Evolutionary conservation across 2,329 filamentous ascomycete species (phyloP), one percentile per base, ranked within the genome.

Genomic region (Cercospora sp.): DNA sequence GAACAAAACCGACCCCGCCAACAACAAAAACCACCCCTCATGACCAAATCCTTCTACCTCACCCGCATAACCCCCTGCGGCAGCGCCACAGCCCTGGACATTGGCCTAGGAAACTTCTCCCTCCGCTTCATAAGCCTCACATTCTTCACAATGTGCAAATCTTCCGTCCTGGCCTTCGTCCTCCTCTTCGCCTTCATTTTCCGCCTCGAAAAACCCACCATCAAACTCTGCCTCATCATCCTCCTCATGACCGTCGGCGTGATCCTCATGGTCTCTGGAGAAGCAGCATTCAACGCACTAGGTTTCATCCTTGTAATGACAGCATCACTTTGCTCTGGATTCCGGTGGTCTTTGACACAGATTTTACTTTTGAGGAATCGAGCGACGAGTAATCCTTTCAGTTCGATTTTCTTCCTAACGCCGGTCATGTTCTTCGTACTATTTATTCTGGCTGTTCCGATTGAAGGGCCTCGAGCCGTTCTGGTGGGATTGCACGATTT

Each of bases 131-230:
- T 99, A 75, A 94, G 92, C 51, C 87, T 99, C 73, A 97, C 94
- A 9, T 99, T 99, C 79, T 97, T 97, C 81, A 99, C 95, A 68
- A 98, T 99, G 95, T 98, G 95, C 82, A 99, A 99, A 86, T 98
- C 94, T 5, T 97, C 94, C 9, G 92, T 94, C 16, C 87, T 99
- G 23, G 94, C 92, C 55, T 99, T 98, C 78, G 95, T 99, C 64
- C 89, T 99, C 23, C 80, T 97, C 60, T 99, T 99, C 78, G 95
- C 95, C 70, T 97, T 99, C 77, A 79, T 97, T 59, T 98, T 99
- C 83, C 89, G 91, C 63, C 89, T 99, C 63, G 95, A 99, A 80
- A 87, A 88, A 10, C 93, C 92, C 0, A 97, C 94, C 0, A 89
- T 91, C 85, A 91, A 90, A 74, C 87, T 99, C 8, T 90, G 97